phyloP scores from a whole-genome alignment of 768 basidiomycete genomes.

The Cystobasidium tubakii region DNA sequence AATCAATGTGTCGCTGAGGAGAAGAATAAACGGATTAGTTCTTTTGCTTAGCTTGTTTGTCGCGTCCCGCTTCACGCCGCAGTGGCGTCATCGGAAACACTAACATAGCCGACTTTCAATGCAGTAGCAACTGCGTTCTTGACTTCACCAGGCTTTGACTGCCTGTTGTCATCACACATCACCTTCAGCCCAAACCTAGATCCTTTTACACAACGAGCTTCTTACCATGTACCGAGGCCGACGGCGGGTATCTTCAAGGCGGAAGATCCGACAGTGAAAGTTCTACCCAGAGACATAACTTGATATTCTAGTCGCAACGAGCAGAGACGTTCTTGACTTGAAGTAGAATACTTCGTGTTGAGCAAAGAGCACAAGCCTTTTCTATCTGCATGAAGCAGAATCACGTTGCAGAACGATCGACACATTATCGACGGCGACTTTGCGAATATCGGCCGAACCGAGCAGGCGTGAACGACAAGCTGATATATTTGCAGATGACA shows the following conservation, averaged over 20 bases:
- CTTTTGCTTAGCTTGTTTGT: too few species aligned
- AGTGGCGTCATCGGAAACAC: neutral
- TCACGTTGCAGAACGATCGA: too few species aligned
- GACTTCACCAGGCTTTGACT: constrained; percentile 35
- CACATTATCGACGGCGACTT: too few species aligned
- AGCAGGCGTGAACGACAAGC: too few species aligned
- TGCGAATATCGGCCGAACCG: too few species aligned
- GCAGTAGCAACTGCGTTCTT: constrained; percentile 28
- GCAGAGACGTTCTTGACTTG: too few species aligned
- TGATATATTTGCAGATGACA: too few species aligned
- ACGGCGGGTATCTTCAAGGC: constrained; percentile 28
- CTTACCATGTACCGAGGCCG: constrained; percentile 31
- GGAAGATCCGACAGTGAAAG: constrained; percentile 17
- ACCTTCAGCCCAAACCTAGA: neutral
- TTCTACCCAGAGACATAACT: constrained; percentile 26
- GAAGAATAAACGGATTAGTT: too few species aligned
- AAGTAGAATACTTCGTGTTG: too few species aligned
- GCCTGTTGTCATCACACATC: neutral
- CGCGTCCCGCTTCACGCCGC: too few species aligned
- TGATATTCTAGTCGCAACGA: neutral
- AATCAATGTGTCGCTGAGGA: constrained; percentile 27
- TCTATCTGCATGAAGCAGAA: too few species aligned
- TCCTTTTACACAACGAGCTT: neutral
- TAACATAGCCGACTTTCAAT: constrained; percentile 31
- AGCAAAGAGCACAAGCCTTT: too few species aligned